phyloP scores from a whole-genome alignment of 2,329 filamentous ascomycete species.

The Colletotrichum plurivorum region DNA sequence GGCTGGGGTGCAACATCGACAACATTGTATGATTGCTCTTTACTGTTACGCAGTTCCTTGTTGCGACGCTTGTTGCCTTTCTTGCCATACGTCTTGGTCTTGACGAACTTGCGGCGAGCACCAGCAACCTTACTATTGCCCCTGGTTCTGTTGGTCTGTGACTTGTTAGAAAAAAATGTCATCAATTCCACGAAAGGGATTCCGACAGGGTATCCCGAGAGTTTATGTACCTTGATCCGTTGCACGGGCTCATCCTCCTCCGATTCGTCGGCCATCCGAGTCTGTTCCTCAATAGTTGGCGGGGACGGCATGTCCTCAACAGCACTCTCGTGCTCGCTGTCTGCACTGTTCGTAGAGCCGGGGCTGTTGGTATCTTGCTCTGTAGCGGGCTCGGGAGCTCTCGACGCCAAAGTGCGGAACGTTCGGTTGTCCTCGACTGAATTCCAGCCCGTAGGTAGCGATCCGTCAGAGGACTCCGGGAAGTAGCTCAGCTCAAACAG shows the following conservation, averaged over 20 bases:
- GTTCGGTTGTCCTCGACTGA: constrained; percentile 70
- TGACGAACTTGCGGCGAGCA: constrained; percentile 64
- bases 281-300: constrained; percentile 49
- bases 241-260: constrained; percentile 66
- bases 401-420: constrained; percentile 66
- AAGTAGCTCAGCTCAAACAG: constrained; percentile 85
- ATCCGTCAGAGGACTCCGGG: constrained; percentile 63
- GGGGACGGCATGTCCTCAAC: constrained; percentile 61
- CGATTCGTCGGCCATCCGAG: constrained; percentile 72
- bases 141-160: constrained; percentile 34
- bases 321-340: constrained; percentile 67
- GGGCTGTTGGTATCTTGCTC: constrained; percentile 62
- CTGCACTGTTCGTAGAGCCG: constrained; percentile 60
- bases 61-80: constrained; percentile 64
- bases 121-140: constrained; percentile 41
- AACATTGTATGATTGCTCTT: constrained; percentile 52
- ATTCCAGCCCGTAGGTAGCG: constrained; percentile 80
- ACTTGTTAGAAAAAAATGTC: constrained; percentile 18
- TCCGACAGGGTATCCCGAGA: not conserved
- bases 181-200: not conserved
- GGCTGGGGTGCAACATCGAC: constrained; percentile 41
- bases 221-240: constrained; percentile 51
- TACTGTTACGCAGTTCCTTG: constrained; percentile 56
- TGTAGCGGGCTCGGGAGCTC: constrained; percentile 57
- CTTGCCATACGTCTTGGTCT: constrained; percentile 63